phyloP scores from a whole-genome alignment of 352 stramenopile species.

The Phytophthora palmivora region DNA sequence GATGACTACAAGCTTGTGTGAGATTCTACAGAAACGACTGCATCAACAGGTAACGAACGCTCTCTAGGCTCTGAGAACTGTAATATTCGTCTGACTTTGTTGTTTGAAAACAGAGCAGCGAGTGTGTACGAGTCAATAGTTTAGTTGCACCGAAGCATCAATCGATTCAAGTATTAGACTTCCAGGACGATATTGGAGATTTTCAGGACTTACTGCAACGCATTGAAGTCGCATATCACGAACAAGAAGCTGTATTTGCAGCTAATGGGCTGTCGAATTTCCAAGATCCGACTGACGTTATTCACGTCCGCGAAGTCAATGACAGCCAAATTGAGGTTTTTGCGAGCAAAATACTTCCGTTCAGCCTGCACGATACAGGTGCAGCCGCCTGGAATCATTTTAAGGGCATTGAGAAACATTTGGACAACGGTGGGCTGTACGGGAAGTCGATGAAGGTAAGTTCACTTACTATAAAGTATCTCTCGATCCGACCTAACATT shows the following conservation, averaged over 20 bases:
- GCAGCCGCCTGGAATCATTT: slow-evolving; percentile 31
- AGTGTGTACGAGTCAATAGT: neutral
- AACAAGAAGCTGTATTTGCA: slow-evolving; percentile 35
- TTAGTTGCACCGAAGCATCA: neutral
- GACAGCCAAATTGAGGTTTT: slow-evolving; percentile 27
- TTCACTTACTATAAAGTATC: too few species aligned
- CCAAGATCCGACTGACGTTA: slow-evolving; percentile 1
- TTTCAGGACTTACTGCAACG: slow-evolving; percentile 31
- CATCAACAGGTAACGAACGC: slow-evolving; percentile 18
- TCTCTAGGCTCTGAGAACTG: too few species aligned
- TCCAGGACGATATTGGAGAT: slow-evolving; percentile 25
- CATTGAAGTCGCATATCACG: slow-evolving; percentile 25
- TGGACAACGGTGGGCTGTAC: slow-evolving; percentile 23
- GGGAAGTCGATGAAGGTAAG: slow-evolving; percentile 23
- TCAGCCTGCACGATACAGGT: slow-evolving; percentile 13
- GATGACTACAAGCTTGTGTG: slow-evolving; percentile 10
- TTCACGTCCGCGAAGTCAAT: slow-evolving; percentile 19
- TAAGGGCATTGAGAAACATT: slow-evolving; percentile 26
- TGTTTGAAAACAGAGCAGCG: neutral
- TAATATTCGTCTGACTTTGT: too few species aligned
- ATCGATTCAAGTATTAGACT: slow-evolving; percentile 12
- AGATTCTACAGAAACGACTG: slow-evolving; percentile 8
- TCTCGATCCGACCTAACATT: too few species aligned
- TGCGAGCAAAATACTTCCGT: slow-evolving; percentile 28
- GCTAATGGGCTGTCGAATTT: slow-evolving; percentile 1